Evolutionary conservation across 495 filamentous ascomycete genomes (phyloP).

Genomic region (Hyaloscypha hepaticicola): DNA sequence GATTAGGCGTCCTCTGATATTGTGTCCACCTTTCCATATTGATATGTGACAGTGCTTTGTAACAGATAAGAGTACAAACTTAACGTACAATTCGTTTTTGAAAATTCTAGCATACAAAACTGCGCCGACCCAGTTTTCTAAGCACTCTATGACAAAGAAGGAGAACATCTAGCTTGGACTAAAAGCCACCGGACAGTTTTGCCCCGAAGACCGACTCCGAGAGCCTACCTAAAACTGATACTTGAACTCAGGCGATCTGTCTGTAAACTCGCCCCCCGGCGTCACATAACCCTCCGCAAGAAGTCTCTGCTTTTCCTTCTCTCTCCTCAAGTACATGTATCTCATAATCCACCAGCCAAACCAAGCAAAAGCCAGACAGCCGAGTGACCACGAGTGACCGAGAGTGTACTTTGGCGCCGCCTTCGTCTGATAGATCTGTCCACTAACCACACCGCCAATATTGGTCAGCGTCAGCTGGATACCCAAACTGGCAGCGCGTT

Average conservation of each 20-base stretch:
- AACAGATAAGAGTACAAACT: too few relatives aligned
- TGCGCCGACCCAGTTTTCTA: too few relatives aligned
- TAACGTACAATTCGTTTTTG: too few relatives aligned
- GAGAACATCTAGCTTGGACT: too few relatives aligned
- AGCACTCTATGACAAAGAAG: too few relatives aligned
- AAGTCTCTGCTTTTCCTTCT: neutral
- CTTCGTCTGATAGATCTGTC: constrained; percentile 2
- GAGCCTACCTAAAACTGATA: constrained; percentile 7
- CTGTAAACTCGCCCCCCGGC: neutral
- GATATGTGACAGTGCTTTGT: too few relatives aligned
- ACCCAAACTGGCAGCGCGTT: neutral
- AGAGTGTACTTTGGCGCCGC: neutral
- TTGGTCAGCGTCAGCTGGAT: neutral
- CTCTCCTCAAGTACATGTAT: constrained; percentile 2
- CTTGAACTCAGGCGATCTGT: neutral
- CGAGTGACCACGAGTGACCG: neutral
- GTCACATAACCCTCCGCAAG: constrained; percentile 1
- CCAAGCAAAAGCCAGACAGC: neutral
- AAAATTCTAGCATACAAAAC: too few relatives aligned
- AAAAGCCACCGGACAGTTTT: too few relatives aligned
- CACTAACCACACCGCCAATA: neutral
- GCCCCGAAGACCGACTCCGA: neutral
- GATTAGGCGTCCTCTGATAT: too few relatives aligned
- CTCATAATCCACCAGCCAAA: constrained; percentile 2
- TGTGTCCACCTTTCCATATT: too few relatives aligned